Conservation (phyloP, 2,329 filamentous ascomycete genomes). For the Botrytis cinerea region DNA sequence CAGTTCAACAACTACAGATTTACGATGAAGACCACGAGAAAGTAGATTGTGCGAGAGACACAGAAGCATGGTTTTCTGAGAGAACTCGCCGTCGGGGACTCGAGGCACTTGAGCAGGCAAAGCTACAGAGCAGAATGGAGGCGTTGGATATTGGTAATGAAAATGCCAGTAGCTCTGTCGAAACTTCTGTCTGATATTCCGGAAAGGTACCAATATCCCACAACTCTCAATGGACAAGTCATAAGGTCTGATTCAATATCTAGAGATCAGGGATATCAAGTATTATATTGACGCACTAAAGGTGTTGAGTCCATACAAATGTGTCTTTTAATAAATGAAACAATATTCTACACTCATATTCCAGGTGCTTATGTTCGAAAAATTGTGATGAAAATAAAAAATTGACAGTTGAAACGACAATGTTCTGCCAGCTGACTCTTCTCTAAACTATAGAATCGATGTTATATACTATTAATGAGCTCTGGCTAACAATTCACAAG, state of each 20-base stretch:
- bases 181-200: accelerated
- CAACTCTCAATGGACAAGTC: too few species aligned
- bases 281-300: too few species aligned
- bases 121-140: background rate
- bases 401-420: accelerated
- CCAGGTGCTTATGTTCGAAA: background rate
- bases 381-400: accelerated
- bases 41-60: too few species aligned
- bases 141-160: background rate
- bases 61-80: too few species aligned
- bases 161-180: accelerated
- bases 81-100: background rate
- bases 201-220: too few species aligned
- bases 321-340: accelerated
- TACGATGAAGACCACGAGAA: too few species aligned
- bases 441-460: background rate
- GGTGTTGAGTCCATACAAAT: too few species aligned
- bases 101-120: background rate
- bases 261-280: too few species aligned
- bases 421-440: background rate
- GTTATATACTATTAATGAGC: accelerated
- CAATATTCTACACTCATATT: accelerated
- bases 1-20: too few species aligned
- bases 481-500: background rate
- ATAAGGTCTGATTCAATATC: too few species aligned